These are phyloP conservation scores for Colletotrichum tropicale DNA, from an alignment of 2,329 filamentous ascomycete species.

Conservation along the genomic window DNA sequence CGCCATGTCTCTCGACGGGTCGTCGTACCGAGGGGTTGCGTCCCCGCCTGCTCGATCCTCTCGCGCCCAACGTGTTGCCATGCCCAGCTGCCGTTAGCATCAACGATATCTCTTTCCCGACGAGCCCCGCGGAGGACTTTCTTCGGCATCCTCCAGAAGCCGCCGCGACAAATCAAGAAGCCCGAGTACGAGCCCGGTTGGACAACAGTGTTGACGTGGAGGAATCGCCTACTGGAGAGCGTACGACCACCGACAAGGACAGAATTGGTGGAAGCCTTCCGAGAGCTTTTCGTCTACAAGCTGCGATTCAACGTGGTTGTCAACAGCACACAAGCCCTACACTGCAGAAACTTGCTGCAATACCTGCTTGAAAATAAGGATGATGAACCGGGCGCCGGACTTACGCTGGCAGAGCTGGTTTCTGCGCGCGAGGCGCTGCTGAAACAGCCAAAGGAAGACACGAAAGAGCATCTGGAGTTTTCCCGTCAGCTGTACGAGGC, in stretches of 20 bases:
- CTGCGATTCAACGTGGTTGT: constrained; percentile 50
- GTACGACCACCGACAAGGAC: constrained; percentile 66
- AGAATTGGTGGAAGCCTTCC: constrained; percentile 71
- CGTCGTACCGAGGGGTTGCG: constrained; percentile 36
- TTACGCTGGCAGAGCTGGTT: constrained; percentile 45
- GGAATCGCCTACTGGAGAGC: constrained; percentile 64
- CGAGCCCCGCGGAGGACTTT: constrained; percentile 49
- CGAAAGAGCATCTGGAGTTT: constrained; percentile 51
- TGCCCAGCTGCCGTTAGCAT: constrained; percentile 25
- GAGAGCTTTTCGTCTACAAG: constrained; percentile 66
- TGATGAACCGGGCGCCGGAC: constrained; percentile 31
- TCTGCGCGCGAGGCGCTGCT: constrained; percentile 50
- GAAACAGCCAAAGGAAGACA: constrained; percentile 45
- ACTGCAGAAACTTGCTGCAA: constrained; percentile 60
- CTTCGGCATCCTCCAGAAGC: constrained; percentile 66
- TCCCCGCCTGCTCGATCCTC: constrained; percentile 37
- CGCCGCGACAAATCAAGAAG: constrained; percentile 63
- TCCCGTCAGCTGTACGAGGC: constrained; percentile 46
- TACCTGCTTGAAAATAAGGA: constrained; percentile 55
- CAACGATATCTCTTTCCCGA: constrained; percentile 24
- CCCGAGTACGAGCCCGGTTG: constrained; percentile 74
- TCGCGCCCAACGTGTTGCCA: constrained; percentile 27
- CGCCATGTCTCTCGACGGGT: constrained; percentile 46
- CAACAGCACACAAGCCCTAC: constrained; percentile 69
- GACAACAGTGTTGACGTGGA: constrained; percentile 71